Conservation (phyloP, 2,329 filamentous ascomycete species). For the Raffaelea arxii region DNA sequence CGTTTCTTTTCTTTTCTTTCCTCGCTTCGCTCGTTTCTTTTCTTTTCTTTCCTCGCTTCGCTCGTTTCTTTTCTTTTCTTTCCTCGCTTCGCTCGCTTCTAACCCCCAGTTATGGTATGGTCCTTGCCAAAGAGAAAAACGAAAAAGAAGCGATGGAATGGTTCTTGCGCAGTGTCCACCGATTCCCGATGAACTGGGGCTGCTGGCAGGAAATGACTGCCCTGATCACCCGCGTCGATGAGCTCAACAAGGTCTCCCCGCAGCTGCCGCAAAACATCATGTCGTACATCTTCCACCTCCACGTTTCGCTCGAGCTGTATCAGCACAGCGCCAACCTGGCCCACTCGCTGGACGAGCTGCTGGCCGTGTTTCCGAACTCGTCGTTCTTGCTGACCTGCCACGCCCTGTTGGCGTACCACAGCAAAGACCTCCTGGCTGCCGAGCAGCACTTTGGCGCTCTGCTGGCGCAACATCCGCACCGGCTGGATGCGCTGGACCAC, state of each 20-base stretch:
- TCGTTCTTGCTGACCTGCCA: slow-evolving; percentile 86
- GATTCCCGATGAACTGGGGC: slow-evolving; percentile 94
- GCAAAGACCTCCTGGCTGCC: slow-evolving; percentile 64
- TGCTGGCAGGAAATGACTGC: slow-evolving; percentile 89
- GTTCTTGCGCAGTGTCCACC: slow-evolving; percentile 78
- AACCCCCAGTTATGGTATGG: slow-evolving; percentile 62
- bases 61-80: too few species aligned
- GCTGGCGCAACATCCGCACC: slow-evolving; percentile 61
- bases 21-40: too few species aligned
- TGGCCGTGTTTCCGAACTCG: slow-evolving; percentile 76
- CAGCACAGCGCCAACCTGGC: slow-evolving; percentile 71
- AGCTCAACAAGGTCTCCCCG: slow-evolving; percentile 64
- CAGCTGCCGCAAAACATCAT: slow-evolving; percentile 83
- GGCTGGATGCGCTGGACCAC: slow-evolving; percentile 85
- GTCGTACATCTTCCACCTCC: slow-evolving; percentile 86
- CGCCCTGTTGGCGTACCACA: slow-evolving; percentile 81
- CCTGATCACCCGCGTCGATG: slow-evolving; percentile 68
- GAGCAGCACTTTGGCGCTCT: slow-evolving; percentile 66
- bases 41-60: too few species aligned
- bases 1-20: too few species aligned
- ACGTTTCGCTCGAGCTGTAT: slow-evolving; percentile 85
- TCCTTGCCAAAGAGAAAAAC: slow-evolving; percentile 84
- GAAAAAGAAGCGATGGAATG: slow-evolving; percentile 76
- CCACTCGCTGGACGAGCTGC: slow-evolving; percentile 64
- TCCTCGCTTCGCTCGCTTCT: not conserved